These are phyloP conservation scores for Aspergillus aculeatus DNA, from an alignment of 2,329 filamentous ascomycete genomes.

Conservation along the genomic window DNA sequence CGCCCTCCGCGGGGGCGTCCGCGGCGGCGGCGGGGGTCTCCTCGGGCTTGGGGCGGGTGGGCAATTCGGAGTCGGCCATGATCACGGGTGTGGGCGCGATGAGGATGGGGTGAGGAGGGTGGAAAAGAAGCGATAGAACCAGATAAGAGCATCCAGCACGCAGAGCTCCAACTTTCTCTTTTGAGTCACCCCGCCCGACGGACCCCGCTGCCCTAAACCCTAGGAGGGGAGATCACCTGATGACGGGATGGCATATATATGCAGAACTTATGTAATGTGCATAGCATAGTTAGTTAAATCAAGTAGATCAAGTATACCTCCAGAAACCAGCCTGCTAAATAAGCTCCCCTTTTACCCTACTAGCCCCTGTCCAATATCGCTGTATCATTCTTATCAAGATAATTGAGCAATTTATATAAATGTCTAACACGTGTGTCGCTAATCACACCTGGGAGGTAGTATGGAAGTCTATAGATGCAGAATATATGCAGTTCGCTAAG, in stretches of 20 bases:
- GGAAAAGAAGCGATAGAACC: background rate
- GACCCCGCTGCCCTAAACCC: constrained; percentile 32
- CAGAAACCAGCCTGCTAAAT: background rate
- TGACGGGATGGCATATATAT: background rate
- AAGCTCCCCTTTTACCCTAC: background rate
- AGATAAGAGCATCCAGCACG: background rate
- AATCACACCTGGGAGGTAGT: background rate
- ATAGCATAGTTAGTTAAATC: background rate
- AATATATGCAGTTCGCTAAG: background rate
- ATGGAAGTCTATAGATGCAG: background rate
- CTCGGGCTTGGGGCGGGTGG: constrained; percentile 41
- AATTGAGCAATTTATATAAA: background rate
- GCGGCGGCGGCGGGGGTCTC: constrained; percentile 29
- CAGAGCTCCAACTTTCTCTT: constrained; percentile 12
- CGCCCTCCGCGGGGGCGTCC: constrained; percentile 37
- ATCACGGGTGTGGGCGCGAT: constrained; percentile 11
- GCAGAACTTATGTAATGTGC: background rate
- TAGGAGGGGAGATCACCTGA: constrained; percentile 29
- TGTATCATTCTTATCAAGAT: too few relatives aligned
- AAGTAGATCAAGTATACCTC: too few relatives aligned
- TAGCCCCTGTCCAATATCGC: too few relatives aligned
- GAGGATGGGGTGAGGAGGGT: background rate
- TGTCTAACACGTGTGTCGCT: background rate
- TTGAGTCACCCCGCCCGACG: constrained; percentile 34
- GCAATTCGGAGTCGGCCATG: constrained; percentile 43